Conservation (phyloP, 352 stramenopile species). For the Globisporangium iwayamae region DNA sequence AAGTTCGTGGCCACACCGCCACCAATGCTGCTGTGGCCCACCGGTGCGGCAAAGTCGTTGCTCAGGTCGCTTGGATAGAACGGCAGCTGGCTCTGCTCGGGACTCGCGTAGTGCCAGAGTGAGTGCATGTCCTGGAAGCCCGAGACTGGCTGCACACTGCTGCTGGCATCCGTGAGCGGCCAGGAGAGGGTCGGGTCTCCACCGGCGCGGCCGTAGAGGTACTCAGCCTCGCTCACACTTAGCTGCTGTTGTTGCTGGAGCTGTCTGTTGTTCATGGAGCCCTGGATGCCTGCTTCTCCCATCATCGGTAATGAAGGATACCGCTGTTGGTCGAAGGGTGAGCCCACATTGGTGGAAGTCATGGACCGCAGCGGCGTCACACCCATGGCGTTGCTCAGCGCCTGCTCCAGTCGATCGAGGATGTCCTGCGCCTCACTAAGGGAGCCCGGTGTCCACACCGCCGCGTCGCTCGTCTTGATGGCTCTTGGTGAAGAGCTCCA, state of each 20-base stretch:
- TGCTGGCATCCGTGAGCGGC: slow-evolving; percentile 1
- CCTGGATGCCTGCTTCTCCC: background rate
- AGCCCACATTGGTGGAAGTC: background rate
- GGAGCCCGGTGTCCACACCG: slow-evolving; percentile 48
- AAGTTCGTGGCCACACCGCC: slow-evolving; percentile 18
- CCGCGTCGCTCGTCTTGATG: slow-evolving; percentile 30
- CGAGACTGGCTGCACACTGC: slow-evolving; percentile 7
- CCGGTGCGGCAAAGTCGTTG: slow-evolving; percentile 11
- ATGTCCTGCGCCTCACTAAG: slow-evolving; percentile 48
- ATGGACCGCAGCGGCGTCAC: slow-evolving; percentile 9
- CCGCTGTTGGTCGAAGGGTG: slow-evolving; percentile 14
- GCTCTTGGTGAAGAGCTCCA: slow-evolving; percentile 41
- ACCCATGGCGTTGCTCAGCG: slow-evolving; percentile 24
- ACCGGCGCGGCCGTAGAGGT: slow-evolving; percentile 13
- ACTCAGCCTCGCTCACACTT: slow-evolving; percentile 18
- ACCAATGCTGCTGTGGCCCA: slow-evolving; percentile 2
- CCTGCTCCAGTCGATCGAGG: slow-evolving; percentile 53
- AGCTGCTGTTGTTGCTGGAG: slow-evolving; percentile 22
- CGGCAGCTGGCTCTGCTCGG: slow-evolving; percentile 21
- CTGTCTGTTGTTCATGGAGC: background rate
- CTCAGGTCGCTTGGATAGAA: slow-evolving; percentile 24
- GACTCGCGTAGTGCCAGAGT: slow-evolving; percentile 29
- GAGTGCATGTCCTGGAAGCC: slow-evolving; percentile 21
- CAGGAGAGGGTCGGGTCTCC: slow-evolving; percentile 10
- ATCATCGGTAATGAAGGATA: slow-evolving; percentile 29